Base-by-base conservation (phyloP, 1,284 basidiomycete species). In the Melanopsichium pennsylvanicum region DNA sequence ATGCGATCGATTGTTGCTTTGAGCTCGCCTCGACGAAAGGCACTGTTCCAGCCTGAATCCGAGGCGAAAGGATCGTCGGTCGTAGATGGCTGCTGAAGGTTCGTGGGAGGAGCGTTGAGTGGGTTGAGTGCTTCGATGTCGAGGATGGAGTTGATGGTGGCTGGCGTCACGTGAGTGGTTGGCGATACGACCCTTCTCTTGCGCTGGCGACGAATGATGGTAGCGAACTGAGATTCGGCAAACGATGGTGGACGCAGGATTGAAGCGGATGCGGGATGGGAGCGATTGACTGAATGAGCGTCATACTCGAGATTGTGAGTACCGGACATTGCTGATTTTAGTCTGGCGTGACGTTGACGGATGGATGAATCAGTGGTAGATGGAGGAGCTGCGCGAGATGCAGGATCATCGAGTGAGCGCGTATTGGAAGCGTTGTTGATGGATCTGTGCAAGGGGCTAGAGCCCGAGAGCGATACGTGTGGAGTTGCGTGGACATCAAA, bases 221-320 rank as follows among this genome's bases (percentile, higher is more conserved):
- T 75, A 13, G 70, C 70, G 37, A 75, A 75, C 34, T 75, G 72
- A 0, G 66, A 70, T 41, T 75, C 68, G 35, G 70, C 70, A 36
- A 73, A 72, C 4, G 57, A 66, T 2, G 72, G 72, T 12, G 72
- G 72, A 3, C 57, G 47, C 3, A 59, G 43, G 22, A 23, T 8
- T 10, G 48, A 21, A 9, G 46, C n/a, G n/a, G n/a, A n/a, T n/a
- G n/a, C 11, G 16, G 19, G 16, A 10, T 40, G 23, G 6, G 26
- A 11, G 21, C 27, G 12, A 5, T 16, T 4, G 9, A 31, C 27
- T 11, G 16, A 7, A 3, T 32, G 25, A 2, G 40, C 13, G 9
- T 23, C 39, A 8, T 38, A 38, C 4, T 25, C 11, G 0, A 27
- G 2, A 6, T 15, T 19, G 11, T 15, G 5, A 40, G 7, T 35